A percentile compares a stretch with the other conserved stretches of the same genome.
Conservation (phyloP, 2,329 filamentous ascomycete species). For the Hypocrella siamensis region DNA sequence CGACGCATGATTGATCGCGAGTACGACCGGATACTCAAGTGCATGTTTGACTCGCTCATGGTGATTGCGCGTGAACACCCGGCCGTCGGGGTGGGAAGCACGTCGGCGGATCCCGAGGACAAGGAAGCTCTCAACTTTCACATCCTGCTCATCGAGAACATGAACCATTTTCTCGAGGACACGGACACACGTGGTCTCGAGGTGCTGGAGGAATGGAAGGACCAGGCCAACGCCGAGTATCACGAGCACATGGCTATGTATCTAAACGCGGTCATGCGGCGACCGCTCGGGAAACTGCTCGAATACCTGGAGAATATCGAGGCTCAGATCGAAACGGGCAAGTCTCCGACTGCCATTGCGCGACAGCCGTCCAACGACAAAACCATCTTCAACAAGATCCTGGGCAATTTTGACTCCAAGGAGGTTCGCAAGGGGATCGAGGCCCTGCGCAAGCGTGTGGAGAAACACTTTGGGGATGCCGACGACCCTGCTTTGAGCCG, state of each 20-base stretch:
- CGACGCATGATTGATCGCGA: constrained; percentile 70
- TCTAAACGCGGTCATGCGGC: constrained; percentile 70
- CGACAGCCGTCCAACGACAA: constrained; percentile 72
- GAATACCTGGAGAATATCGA: constrained; percentile 88
- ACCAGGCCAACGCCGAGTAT: constrained; percentile 63
- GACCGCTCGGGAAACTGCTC: constrained; percentile 77
- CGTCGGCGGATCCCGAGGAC: constrained; percentile 53
- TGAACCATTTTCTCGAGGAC: constrained; percentile 94
- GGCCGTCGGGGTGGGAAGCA: constrained; percentile 25
- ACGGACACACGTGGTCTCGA: constrained; percentile 61
- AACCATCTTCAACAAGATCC: constrained; percentile 69
- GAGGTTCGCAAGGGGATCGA: constrained; percentile 86
- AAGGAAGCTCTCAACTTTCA: constrained; percentile 97
- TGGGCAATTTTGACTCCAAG: constrained; percentile 64
- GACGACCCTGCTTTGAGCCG: constrained; percentile 55
- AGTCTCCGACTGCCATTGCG: constrained; percentile 49
- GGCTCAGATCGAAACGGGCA: constrained; percentile 45
- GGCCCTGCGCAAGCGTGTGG: constrained; percentile 73
- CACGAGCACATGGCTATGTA: constrained; percentile 79
- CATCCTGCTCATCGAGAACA: constrained; percentile 94
- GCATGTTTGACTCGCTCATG: constrained; percentile 94
- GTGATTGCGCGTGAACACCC: constrained; percentile 71
- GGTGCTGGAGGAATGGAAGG: constrained; percentile 70
- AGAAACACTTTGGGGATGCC: constrained; percentile 92
- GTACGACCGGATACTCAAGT: constrained; percentile 76